Conservation (phyloP, 495 filamentous ascomycete species). For the Aspergillus diversus region DNA sequence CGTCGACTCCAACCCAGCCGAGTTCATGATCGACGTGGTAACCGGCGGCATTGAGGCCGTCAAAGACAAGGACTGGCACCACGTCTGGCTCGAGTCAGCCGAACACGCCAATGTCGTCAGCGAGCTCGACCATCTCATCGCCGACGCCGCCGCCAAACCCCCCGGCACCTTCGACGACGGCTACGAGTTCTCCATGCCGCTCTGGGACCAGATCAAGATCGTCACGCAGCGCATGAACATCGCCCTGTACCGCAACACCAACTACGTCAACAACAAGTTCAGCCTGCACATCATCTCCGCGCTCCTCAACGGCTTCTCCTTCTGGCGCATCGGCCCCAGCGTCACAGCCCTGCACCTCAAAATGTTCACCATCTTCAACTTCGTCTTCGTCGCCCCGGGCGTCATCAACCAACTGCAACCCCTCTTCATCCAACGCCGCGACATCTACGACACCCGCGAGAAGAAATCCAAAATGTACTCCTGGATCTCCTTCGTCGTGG, state of each 20-base stretch:
- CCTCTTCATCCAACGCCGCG: slow-evolving; percentile 54
- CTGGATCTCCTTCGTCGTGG: slow-evolving; percentile 58
- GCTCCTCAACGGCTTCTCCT: slow-evolving; percentile 47
- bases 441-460: slow-evolving; percentile 56
- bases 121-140: slow-evolving; percentile 60
- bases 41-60: slow-evolving; percentile 32
- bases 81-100: slow-evolving; percentile 64
- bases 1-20: slow-evolving; percentile 74
- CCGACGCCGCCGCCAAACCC: slow-evolving; percentile 38
- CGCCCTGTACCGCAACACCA: slow-evolving; percentile 62
- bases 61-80: slow-evolving; percentile 58
- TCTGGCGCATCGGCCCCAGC: slow-evolving; percentile 41
- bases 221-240: slow-evolving; percentile 61
- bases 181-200: slow-evolving; percentile 61
- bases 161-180: slow-evolving; percentile 41
- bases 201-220: slow-evolving; percentile 59
- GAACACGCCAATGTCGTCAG: slow-evolving; percentile 45
- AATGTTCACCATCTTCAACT: slow-evolving; percentile 54
- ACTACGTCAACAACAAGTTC: slow-evolving; percentile 69
- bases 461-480: slow-evolving; percentile 58
- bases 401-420: slow-evolving; percentile 57
- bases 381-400: slow-evolving; percentile 54
- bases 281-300: slow-evolving; percentile 39
- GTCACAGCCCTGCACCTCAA: slow-evolving; percentile 36
- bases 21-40: slow-evolving; percentile 91